Conservation (phyloP, 441 rosid species). For the Syzygium syzygioides region DNA sequence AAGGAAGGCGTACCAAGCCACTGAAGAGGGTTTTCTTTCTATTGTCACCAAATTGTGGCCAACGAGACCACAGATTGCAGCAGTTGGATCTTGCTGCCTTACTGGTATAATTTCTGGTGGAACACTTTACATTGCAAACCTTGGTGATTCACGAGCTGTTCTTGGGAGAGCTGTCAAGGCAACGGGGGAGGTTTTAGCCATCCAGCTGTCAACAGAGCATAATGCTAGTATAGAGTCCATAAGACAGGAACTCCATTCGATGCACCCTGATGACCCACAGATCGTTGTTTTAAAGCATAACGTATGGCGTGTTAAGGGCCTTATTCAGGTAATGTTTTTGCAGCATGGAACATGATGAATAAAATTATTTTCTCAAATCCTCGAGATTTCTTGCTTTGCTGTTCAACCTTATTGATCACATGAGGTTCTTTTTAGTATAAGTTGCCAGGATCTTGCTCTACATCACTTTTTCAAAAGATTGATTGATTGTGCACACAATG, state of each 20-base stretch:
- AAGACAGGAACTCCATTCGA: background rate
- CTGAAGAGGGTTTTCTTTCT: conserved; percentile 6
- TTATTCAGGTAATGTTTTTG: background rate
- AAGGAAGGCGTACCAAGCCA: conserved; percentile 8
- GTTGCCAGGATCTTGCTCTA: background rate
- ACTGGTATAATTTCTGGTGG: conserved; percentile 1
- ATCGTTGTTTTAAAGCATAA: conserved; percentile 7
- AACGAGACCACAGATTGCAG: conserved; percentile 5
- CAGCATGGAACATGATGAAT: background rate
- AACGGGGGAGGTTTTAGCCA: background rate
- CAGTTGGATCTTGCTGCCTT: conserved; percentile 8
- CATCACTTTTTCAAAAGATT: background rate
- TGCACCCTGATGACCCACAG: conserved; percentile 4
- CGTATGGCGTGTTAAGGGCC: conserved; percentile 8
- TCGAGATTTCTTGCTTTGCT: background rate
- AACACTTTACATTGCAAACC: conserved; percentile 8
- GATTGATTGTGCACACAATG: background rate
- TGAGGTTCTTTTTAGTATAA: background rate
- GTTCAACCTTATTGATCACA: background rate
- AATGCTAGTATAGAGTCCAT: conserved; percentile 5
- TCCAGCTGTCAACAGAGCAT: conserved; percentile 5
- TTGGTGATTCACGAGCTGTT: conserved; percentile 8
- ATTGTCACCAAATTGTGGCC: conserved; percentile 1
- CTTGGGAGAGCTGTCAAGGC: conserved; percentile 6
- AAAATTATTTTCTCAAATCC: background rate